Evolutionary conservation across 2,329 filamentous ascomycete genomes (phyloP).

Genomic region (Akanthomyces dipterigenus): DNA sequence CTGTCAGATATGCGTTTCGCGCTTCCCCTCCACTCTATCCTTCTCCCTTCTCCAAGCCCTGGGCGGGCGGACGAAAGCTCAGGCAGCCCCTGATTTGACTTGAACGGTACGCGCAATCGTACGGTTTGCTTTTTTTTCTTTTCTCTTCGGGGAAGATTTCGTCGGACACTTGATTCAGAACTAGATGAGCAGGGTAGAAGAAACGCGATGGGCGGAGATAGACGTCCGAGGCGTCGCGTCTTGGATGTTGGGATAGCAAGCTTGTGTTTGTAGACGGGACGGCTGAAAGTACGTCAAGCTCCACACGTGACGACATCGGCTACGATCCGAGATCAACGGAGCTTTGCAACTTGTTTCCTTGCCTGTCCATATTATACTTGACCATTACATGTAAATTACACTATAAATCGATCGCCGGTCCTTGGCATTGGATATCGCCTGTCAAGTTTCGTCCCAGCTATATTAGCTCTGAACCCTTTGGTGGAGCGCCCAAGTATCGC

Average conservation of each 20-base stretch:
- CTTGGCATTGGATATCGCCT: not conserved
- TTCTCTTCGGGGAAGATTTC: not conserved
- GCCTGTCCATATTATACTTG: not conserved
- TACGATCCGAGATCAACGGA: not conserved
- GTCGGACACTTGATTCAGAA: not conserved
- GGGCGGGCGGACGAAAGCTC: not conserved
- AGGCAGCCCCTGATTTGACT: not conserved
- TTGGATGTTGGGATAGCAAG: not conserved
- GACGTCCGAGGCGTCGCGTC: not conserved
- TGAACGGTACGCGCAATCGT: not conserved
- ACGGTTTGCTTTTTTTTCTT: too few relatives aligned
- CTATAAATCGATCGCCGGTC: not conserved
- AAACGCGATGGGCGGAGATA: not conserved
- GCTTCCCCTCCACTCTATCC: too few relatives aligned
- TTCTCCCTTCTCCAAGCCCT: not conserved
- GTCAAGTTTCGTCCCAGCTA: not conserved
- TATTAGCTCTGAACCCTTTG: not conserved
- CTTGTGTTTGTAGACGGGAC: not conserved
- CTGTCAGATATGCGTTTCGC: not conserved
- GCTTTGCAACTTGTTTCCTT: not conserved
- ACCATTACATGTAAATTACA: not conserved
- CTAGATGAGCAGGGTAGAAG: too few relatives aligned
- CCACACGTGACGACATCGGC: constrained; percentile 2
- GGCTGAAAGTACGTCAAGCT: not conserved
- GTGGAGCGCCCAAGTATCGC: not conserved